Percentiles rank a stretch among this genome's conserved stretches.
Conservation (phyloP, 352 stramenopile species). For the Plasmopara viticola region DNA sequence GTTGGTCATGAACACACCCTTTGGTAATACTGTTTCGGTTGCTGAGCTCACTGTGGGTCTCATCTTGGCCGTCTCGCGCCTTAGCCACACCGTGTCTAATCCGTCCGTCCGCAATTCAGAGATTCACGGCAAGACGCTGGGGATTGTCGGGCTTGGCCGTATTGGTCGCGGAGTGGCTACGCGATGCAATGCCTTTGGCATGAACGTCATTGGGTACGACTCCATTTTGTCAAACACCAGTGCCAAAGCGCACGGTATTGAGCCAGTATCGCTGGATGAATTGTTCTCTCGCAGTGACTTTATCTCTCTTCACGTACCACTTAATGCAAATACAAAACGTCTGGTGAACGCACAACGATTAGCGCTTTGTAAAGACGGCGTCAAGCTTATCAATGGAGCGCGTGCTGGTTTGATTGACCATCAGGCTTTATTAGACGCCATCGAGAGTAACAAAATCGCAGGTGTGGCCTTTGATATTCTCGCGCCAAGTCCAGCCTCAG, state of each 20-base stretch:
- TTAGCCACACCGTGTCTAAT: constrained; percentile 9
- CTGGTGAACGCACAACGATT: constrained; percentile 83
- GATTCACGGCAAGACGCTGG: constrained; percentile 46
- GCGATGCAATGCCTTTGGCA: constrained; percentile 89
- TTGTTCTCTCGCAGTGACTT: constrained; percentile 92
- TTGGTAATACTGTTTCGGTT: constrained; percentile 92
- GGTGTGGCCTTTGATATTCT: constrained; percentile 74
- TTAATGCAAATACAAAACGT: constrained; percentile 91
- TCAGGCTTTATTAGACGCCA: constrained; percentile 79
- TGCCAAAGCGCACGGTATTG: constrained; percentile 69
- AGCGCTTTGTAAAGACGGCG: constrained; percentile 87
- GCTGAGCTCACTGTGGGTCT: constrained; percentile 93
- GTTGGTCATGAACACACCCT: constrained; percentile 95
- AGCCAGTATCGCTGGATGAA: constrained; percentile 78
- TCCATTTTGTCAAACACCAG: constrained; percentile 87
- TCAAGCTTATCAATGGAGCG: constrained; percentile 92
- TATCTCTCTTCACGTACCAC: constrained; percentile 94
- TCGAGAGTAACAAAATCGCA: constrained; percentile 77
- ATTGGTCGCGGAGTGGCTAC: constrained; percentile 92
- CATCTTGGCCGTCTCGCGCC: constrained; percentile 69
- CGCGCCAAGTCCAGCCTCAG: constrained; percentile 34
- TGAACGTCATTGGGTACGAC: constrained; percentile 93
- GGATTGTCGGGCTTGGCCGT: constrained; percentile 91
- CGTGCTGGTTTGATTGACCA: constrained; percentile 92
- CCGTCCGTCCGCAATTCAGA: constrained; percentile 43